phyloP scores from a whole-genome alignment of 106 monocot species.

The Platanthera guangdongensis region DNA sequence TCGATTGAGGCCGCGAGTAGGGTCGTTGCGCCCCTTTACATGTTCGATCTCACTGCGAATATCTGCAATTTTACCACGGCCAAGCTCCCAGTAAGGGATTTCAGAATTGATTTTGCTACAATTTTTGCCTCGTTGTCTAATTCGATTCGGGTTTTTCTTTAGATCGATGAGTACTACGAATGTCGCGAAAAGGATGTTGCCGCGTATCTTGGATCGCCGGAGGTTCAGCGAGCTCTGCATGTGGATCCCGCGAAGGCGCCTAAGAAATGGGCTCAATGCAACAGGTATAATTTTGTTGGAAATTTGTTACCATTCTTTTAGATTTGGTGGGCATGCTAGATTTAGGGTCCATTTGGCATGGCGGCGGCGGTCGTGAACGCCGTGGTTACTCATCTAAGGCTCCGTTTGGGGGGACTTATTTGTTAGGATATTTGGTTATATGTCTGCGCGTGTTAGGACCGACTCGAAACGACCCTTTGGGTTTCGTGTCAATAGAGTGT shows the following conservation, averaged over 20 bases:
- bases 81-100: constrained; percentile 2
- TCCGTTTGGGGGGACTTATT: no score
- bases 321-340: no score
- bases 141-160: background rate
- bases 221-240: constrained; percentile 7
- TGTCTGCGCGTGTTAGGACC: no score
- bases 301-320: no score
- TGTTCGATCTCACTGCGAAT: constrained; percentile 4
- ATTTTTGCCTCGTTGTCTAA: background rate
- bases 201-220: constrained; percentile 1
- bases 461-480: no score
- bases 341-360: no score
- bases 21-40: background rate
- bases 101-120: background rate
- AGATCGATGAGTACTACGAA: constrained; percentile 11
- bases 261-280: constrained; percentile 8
- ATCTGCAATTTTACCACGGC: background rate
- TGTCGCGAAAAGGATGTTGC: constrained; percentile 7
- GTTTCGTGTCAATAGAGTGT: no score
- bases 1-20: background rate
- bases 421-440: no score
- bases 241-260: constrained; percentile 8
- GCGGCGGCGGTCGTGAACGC: no score
- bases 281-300: background rate
- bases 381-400: no score